Base-by-base conservation (phyloP, 2,329 filamentous ascomycete genomes). In the Pseudopithomyces maydicus region DNA sequence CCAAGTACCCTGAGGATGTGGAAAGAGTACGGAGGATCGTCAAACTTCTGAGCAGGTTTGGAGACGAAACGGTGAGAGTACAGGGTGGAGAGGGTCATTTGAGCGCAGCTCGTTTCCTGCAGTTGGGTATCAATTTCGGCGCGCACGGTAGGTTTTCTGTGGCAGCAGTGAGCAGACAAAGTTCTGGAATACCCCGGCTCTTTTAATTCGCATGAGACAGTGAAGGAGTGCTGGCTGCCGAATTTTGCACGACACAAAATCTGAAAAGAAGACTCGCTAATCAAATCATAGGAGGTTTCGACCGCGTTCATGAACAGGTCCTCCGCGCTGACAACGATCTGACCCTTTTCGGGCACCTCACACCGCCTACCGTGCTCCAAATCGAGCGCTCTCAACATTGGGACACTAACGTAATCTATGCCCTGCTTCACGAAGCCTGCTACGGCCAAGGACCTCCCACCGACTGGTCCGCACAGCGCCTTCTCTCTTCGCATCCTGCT, bases 351-450 rank as follows among this genome's bases (percentile, higher is more conserved):
- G 88, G 88, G n/a, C 86, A 88, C 65, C 78, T 97, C 58, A 92
- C 89, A 0, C 83, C 87, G 17, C 86, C 88, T 0, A 90, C 90
- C 0, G 82, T 97, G 3, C 79, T 84, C 3, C 80, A 83, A 0
- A 79, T 97, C 22, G 92, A 96, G 72, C 76, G 81, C 19, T 84
- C 84, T 50, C 83, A 88, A 2, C 80, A 83, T 2, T 92, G 92
- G 68, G 92, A 97, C 69, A 84, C 85, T 39, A 86, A 88, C 64
- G 86, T 94, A 54, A 85, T 97, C 58, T 98, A 97, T 72, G 89
- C 90, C 22, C 81, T 97, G 38, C 79, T 97, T 2, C 94, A 98
- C 72, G 94, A 98, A 76, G 83, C 90, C 7, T 89, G 93, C 65
- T 98, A 97, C 80, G 94, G 90, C 73, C 86, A 90, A 74, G 85